phyloP scores from a whole-genome alignment of 1,284 basidiomycete species.

The Apiotrichum mycotoxinovorans region DNA sequence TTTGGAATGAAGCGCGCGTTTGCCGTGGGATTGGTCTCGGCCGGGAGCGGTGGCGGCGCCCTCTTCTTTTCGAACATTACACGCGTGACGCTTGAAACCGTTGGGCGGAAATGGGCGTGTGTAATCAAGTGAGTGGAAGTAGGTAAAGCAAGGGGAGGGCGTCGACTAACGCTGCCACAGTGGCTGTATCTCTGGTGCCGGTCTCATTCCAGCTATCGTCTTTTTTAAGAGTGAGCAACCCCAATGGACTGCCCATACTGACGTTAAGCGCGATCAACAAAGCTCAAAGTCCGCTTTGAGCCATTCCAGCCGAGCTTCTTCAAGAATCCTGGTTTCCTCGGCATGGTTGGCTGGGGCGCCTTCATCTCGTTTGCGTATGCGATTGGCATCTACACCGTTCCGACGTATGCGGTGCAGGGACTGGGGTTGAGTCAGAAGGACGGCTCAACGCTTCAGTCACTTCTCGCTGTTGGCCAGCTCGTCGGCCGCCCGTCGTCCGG shows the following conservation, averaged over 20 bases:
- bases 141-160: background rate
- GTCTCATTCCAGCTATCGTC: conserved; percentile 44
- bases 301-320: conserved; percentile 36
- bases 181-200: conserved; percentile 43
- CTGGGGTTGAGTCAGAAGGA: conserved; percentile 49
- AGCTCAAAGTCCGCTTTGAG: conserved; percentile 26
- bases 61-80: conserved; percentile 45
- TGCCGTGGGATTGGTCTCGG: conserved; percentile 31
- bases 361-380: conserved; percentile 47
- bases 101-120: conserved; percentile 41
- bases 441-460: conserved; percentile 49
- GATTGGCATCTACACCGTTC: conserved; percentile 50
- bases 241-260: background rate
- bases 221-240: conserved; percentile 15
- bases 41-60: conserved; percentile 45
- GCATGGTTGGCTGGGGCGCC: conserved; percentile 37
- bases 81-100: conserved; percentile 32
- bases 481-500: conserved; percentile 50
- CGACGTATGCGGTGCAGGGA: conserved; percentile 48
- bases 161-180: conserved; percentile 28
- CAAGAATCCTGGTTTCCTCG: conserved; percentile 34
- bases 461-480: conserved; percentile 51
- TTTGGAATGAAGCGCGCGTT: conserved; percentile 20
- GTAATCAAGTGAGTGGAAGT: conserved; percentile 14
- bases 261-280: conserved; percentile 25